phyloP scores from a whole-genome alignment of 768 basidiomycete genomes.

The Bullera alba region DNA sequence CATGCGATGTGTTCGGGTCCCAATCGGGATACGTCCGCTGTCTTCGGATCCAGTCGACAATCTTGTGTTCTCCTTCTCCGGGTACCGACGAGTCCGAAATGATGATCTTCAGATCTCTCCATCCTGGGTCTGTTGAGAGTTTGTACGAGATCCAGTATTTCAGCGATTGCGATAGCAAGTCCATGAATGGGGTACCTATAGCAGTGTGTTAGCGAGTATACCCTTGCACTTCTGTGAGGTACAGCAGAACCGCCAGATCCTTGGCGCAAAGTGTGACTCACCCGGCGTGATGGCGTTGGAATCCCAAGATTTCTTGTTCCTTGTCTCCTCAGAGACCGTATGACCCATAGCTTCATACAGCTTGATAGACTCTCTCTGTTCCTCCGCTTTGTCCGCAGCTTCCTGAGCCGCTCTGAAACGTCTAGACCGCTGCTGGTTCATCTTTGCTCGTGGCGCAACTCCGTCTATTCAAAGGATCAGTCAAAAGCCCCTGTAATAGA shows the following conservation, averaged over 20 bases:
- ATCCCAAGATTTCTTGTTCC: slow-evolving; percentile 84
- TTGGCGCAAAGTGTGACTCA: slow-evolving; percentile 3
- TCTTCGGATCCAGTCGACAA: slow-evolving; percentile 95
- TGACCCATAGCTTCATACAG: slow-evolving; percentile 99
- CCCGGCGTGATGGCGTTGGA: slow-evolving; percentile 98
- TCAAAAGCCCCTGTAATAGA: background rate
- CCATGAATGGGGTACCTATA: slow-evolving; percentile 84
- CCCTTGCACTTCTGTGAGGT: background rate
- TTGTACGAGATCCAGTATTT: slow-evolving; percentile 96
- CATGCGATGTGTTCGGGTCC: slow-evolving; percentile 89
- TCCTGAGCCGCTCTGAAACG: slow-evolving; percentile 94
- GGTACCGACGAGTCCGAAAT: slow-evolving; percentile 96
- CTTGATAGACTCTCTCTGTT: slow-evolving; percentile 69
- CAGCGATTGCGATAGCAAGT: slow-evolving; percentile 73
- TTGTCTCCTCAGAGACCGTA: slow-evolving; percentile 64
- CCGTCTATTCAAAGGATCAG: slow-evolving; percentile 57
- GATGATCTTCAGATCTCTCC: slow-evolving; percentile 92
- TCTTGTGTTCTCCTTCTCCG: slow-evolving; percentile 99
- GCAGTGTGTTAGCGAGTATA: background rate
- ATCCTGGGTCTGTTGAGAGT: slow-evolving; percentile 88
- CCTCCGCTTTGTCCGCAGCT: slow-evolving; percentile 86
- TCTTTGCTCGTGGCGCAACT: slow-evolving; percentile 95
- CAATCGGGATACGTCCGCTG: slow-evolving; percentile 81
- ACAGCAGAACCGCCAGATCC: background rate
- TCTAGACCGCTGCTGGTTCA: slow-evolving; percentile 98